A percentile compares a stretch with the other conserved stretches of the same genome.
Evolutionary conservation across 805 yeast species (phyloP).

Genomic region (Ogataea trehalophila): DNA sequence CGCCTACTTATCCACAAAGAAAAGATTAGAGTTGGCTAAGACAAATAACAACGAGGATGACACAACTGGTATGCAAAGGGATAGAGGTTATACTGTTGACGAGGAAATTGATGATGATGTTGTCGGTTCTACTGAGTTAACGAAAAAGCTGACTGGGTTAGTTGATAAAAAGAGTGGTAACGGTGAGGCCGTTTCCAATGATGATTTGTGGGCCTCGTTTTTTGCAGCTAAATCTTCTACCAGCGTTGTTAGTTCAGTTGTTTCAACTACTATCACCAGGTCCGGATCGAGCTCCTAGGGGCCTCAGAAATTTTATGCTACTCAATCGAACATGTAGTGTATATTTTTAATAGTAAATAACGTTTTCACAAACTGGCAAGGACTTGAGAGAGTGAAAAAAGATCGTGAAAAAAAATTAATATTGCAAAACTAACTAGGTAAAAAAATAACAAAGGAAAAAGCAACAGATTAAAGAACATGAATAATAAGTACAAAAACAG

Average conservation of each 20-base stretch:
- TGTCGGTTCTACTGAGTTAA: conserved; percentile 52
- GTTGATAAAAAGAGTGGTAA: conserved; percentile 41
- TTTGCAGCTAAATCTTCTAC: conserved; percentile 35
- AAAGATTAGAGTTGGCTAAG: conserved; percentile 42
- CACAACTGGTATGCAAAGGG: conserved; percentile 8
- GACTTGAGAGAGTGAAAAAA: too few species aligned
- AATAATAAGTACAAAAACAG: conserved; percentile 16
- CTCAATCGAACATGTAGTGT: too few species aligned
- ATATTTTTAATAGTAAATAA: too few species aligned
- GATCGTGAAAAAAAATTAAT: too few species aligned
- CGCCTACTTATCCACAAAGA: conserved; percentile 59
- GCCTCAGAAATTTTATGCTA: too few species aligned
- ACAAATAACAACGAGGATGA: conserved; percentile 13
- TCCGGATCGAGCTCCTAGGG: neutral
- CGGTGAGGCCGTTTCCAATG: conserved; percentile 56
- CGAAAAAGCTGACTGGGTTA: conserved; percentile 46
- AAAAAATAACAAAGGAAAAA: too few species aligned
- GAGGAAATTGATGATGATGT: conserved; percentile 30
- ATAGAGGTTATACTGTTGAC: conserved; percentile 15
- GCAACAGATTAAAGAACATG: conserved; percentile 1
- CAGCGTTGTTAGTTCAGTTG: conserved; percentile 11
- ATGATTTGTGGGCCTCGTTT: conserved; percentile 60
- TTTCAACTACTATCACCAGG: conserved; percentile 15
- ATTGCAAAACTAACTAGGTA: too few species aligned
- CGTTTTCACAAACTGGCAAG: too few species aligned